Conservation (phyloP, 139 green algal species). For the Tetraselmis chui region DNA sequence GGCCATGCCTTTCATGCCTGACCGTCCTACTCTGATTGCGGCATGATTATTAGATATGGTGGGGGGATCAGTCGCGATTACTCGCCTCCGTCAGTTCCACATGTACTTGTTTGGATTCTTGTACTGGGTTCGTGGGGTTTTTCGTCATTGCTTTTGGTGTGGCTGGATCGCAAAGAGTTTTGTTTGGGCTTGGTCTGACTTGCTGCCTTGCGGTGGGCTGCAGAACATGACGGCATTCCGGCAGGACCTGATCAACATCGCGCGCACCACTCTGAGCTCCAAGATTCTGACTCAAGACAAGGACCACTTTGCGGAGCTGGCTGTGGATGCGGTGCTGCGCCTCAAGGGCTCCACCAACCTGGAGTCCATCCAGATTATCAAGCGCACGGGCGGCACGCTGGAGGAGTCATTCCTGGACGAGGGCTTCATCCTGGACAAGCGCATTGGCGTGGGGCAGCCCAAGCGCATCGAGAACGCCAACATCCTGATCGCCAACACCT, state of each 20-base stretch:
- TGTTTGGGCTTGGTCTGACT: no score
- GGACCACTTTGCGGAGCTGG: slow-evolving; percentile 91
- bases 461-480: slow-evolving; percentile 92
- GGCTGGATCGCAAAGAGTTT: no score
- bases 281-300: slow-evolving; percentile 95
- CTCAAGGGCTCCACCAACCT: slow-evolving; percentile 88
- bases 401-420: slow-evolving; percentile 95
- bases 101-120: no score
- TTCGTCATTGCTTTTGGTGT: no score
- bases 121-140: no score
- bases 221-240: slow-evolving; percentile 42
- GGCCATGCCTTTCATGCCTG: no score
- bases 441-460: slow-evolving; percentile 93
- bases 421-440: slow-evolving; percentile 99
- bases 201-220: no score
- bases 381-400: slow-evolving; percentile 85
- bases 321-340: slow-evolving; percentile 89
- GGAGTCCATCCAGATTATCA: slow-evolving; percentile 97
- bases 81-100: no score
- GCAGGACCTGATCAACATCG: slow-evolving; percentile 90
- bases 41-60: no score
- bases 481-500: slow-evolving; percentile 97
- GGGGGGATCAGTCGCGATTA: no score
- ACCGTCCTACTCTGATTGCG: no score
- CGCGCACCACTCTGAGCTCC: slow-evolving; percentile 86